Conservation (phyloP, 2,329 filamentous ascomycete genomes). For the Arthrobotrys sinensis region DNA sequence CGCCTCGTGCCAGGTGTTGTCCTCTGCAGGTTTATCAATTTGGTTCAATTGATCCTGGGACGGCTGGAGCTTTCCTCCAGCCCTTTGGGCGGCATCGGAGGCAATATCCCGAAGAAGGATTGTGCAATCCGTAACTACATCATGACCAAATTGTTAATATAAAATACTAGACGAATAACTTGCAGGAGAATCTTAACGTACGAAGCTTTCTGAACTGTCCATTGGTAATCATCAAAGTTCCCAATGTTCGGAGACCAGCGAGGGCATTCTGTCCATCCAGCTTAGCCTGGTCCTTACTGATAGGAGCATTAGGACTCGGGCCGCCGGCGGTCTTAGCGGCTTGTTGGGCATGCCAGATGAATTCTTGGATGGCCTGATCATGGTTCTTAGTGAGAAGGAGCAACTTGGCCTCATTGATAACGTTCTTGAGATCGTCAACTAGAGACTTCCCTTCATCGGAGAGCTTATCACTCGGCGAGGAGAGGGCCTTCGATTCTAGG, state of each 20-base stretch:
- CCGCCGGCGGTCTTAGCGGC: conserved; percentile 73
- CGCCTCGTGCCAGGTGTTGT: conserved; percentile 93
- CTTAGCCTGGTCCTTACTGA: conserved; percentile 82
- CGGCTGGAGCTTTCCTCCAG: conserved; percentile 82
- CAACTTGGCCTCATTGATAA: conserved; percentile 86
- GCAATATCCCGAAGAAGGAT: conserved; percentile 90
- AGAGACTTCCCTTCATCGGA: conserved; percentile 86
- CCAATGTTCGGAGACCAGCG: conserved; percentile 87
- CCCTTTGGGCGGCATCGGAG: conserved; percentile 87
- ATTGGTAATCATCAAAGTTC: conserved; percentile 91
- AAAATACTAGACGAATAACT: too few relatives aligned
- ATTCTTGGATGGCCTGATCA: conserved; percentile 93
- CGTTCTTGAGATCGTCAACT: conserved; percentile 81
- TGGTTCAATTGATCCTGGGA: conserved; percentile 81
- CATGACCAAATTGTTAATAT: conserved; percentile 15
- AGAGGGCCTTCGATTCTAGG: conserved; percentile 79
- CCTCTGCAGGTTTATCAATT: conserved; percentile 86
- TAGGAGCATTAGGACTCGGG: conserved; percentile 70
- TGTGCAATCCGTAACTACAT: conserved; percentile 81
- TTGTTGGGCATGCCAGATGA: conserved; percentile 92
- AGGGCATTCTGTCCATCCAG: conserved; percentile 87
- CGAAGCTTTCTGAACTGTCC: conserved; percentile 93
- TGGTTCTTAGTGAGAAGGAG: conserved; percentile 94
- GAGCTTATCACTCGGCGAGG: conserved; percentile 79
- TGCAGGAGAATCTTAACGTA: conserved; percentile 68